A percentile compares a stretch with the other conserved stretches of the same genome.
phyloP scores from a whole-genome alignment of 331 rosid genomes.

The Pyrus hybrid region DNA sequence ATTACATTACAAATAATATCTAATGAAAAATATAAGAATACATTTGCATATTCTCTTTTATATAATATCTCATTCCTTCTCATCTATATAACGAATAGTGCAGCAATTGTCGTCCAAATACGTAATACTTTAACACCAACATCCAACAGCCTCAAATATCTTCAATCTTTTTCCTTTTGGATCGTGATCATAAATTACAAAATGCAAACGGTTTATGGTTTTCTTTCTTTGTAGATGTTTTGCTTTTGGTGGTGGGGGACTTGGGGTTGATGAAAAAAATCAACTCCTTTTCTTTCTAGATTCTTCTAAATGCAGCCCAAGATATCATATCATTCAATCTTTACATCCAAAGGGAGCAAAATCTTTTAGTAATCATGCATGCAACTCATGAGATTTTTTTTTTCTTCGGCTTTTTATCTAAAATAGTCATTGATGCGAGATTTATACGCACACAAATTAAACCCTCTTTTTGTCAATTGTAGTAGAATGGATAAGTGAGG shows the following conservation, averaged over 20 bases:
- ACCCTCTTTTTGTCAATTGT: too few species aligned
- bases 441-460: too few species aligned
- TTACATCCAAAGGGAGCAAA: slow-evolving; percentile 5
- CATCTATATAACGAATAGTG: not conserved
- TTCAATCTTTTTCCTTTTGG: not conserved
- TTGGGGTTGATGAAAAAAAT: not conserved
- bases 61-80: too few species aligned
- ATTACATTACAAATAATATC: too few species aligned
- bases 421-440: too few species aligned
- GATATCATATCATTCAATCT: not conserved
- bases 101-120: slow-evolving; percentile 15
- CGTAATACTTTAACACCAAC: slow-evolving; percentile 1
- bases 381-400: too few species aligned
- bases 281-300: not conserved
- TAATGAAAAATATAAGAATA: too few species aligned
- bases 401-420: too few species aligned
- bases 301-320: slow-evolving; percentile 7
- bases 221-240: too few species aligned
- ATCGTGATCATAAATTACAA: too few species aligned
- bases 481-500: too few species aligned
- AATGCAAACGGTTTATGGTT: too few species aligned
- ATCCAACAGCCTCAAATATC: not conserved
- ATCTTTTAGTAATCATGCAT: slow-evolving; percentile 3
- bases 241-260: not conserved
- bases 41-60: slow-evolving; percentile 10